These are phyloP conservation scores for Lolium rigidum DNA, from an alignment of 176 grass and related monocot genomes.

Conservation along the genomic window DNA sequence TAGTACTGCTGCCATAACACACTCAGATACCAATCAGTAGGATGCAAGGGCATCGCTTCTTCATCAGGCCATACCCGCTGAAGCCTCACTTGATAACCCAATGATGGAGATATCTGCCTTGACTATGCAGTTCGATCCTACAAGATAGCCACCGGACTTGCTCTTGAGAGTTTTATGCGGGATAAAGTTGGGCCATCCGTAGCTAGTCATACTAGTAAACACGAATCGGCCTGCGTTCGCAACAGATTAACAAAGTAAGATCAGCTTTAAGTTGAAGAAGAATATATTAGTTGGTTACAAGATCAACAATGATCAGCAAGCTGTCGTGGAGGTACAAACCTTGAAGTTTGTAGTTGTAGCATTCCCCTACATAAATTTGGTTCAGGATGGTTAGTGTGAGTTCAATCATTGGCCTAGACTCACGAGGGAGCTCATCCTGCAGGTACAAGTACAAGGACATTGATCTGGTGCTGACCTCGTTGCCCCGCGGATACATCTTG, in stretches of 20 bases:
- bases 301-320: neutral
- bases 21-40: neutral
- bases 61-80: neutral
- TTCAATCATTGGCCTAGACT: slow-evolving; percentile 35
- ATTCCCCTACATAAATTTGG: neutral
- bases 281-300: neutral
- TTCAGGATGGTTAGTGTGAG: slow-evolving; percentile 27
- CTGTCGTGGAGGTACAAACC: slow-evolving; percentile 16
- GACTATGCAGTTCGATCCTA: slow-evolving; percentile 15
- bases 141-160: slow-evolving; percentile 23
- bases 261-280: neutral
- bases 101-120: slow-evolving; percentile 37
- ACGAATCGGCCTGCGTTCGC: neutral
- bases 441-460: slow-evolving; percentile 12
- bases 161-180: neutral
- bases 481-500: neutral
- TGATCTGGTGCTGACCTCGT: neutral
- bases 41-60: slow-evolving; percentile 15
- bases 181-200: slow-evolving; percentile 41
- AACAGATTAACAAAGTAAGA: neutral
- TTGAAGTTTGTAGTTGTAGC: neutral
- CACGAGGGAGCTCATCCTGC: neutral
- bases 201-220: neutral
- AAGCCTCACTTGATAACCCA: slow-evolving; percentile 26
- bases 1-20: neutral